Evolutionary conservation across 192 early-diverging fungal species (phyloP).

Genomic region (Coemansia asiatica): DNA sequence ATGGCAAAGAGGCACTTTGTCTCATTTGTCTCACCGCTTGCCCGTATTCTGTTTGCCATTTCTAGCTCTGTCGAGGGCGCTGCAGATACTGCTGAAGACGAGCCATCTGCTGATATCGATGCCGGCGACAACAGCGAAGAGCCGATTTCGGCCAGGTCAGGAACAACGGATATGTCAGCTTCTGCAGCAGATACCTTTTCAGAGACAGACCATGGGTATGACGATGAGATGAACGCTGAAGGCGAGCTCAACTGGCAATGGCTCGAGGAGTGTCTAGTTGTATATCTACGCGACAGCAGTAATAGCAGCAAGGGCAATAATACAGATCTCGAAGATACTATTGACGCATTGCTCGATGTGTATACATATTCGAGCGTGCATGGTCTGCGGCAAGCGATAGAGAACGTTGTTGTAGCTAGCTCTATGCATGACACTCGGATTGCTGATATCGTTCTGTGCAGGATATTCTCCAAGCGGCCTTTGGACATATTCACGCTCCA

Average conservation of each 20-base stretch:
- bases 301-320: not conserved
- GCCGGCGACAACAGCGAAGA: not conserved
- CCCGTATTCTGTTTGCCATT: constrained; percentile 42
- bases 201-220: not conserved
- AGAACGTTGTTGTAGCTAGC: constrained; percentile 18
- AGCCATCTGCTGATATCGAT: not conserved
- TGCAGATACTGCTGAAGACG: not conserved
- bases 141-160: not conserved
- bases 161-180: not conserved
- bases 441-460: constrained; percentile 3
- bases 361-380: constrained; percentile 34
- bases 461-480: constrained; percentile 28
- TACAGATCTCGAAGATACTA: constrained; percentile 13
- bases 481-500: constrained; percentile 44
- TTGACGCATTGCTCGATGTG: constrained; percentile 46
- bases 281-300: constrained; percentile 20
- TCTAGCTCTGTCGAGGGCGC: constrained; percentile 18
- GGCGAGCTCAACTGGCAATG: constrained; percentile 34
- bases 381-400: constrained; percentile 31
- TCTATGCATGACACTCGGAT: constrained; percentile 17
- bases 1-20: constrained; percentile 42
- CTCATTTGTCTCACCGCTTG: constrained; percentile 39
- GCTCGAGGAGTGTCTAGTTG: constrained; percentile 27
- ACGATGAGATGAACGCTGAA: not conserved
- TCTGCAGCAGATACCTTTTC: not conserved